Conservation (phyloP, 1,284 basidiomycete species). For the Naganishia albida region DNA sequence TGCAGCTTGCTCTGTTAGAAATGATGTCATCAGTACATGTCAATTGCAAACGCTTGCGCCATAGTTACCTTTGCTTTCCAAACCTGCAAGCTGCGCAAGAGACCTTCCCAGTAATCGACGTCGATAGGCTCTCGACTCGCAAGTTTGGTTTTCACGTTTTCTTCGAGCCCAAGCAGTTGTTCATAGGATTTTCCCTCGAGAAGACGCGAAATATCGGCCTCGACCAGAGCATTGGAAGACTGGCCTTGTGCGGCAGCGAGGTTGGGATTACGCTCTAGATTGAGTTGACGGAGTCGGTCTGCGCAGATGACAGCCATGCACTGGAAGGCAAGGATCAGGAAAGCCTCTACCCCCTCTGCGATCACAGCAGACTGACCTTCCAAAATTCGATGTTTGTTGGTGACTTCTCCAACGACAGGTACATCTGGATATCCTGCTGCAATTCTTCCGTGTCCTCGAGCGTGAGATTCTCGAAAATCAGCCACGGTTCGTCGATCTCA, state of each 20-base stretch:
- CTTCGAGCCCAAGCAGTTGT: conserved; percentile 78
- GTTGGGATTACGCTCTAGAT: conserved; percentile 58
- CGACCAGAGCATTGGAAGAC: conserved; percentile 68
- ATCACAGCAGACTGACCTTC: conserved; percentile 66
- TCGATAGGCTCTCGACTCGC: conserved; percentile 90
- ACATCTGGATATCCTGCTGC: conserved; percentile 90
- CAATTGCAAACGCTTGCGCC: not conserved
- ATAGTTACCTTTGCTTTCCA: conserved; percentile 88
- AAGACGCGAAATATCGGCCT: conserved; percentile 71
- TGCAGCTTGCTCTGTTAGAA: conserved; percentile 78
- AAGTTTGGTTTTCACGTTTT: conserved; percentile 83
- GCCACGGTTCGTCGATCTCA: conserved; percentile 96
- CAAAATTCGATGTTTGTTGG: conserved; percentile 92
- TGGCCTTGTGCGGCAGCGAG: conserved; percentile 54
- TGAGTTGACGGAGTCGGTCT: conserved; percentile 80
- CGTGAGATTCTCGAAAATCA: conserved; percentile 91
- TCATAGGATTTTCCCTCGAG: conserved; percentile 79
- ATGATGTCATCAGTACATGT: not conserved
- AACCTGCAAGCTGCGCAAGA: conserved; percentile 89
- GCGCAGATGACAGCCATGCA: conserved; percentile 97
- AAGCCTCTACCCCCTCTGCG: not conserved
- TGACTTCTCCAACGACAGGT: conserved; percentile 80
- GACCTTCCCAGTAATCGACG: conserved; percentile 94
- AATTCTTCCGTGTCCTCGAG: conserved; percentile 87
- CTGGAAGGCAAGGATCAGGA: conserved; percentile 51